A percentile compares a stretch with the other conserved stretches of the same genome.
phyloP scores from a whole-genome alignment of 2,329 filamentous ascomycete species.

The Grosmannia clavigera region DNA sequence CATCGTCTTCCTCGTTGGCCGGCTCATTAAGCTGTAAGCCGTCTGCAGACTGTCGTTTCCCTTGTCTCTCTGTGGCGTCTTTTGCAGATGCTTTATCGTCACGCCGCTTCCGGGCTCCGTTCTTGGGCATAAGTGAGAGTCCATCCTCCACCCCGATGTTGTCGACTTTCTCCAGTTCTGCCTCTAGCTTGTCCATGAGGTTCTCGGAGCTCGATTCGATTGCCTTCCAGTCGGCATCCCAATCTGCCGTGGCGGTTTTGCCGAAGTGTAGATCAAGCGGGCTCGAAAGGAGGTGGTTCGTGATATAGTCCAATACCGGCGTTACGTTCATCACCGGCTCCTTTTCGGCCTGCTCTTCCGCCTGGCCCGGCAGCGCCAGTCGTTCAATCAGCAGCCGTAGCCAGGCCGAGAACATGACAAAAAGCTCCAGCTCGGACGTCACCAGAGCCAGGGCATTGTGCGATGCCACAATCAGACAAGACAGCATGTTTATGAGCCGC shows the following conservation, averaged over 20 bases:
- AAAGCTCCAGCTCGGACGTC: slow-evolving; percentile 67
- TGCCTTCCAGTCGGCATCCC: slow-evolving; percentile 33
- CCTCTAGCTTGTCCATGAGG: slow-evolving; percentile 26
- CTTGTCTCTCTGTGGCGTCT: background rate
- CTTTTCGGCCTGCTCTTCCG: slow-evolving; percentile 66
- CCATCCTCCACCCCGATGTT: background rate
- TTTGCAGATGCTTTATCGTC: background rate
- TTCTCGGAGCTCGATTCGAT: slow-evolving; percentile 18
- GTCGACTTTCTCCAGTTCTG: slow-evolving; percentile 8
- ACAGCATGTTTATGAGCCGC: slow-evolving; percentile 55
- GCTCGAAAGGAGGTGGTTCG: slow-evolving; percentile 54
- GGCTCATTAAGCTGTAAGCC: background rate
- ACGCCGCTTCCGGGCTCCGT: background rate
- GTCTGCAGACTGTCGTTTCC: too few species aligned
- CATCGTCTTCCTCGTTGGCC: background rate
- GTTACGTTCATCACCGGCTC: slow-evolving; percentile 63
- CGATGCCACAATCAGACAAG: slow-evolving; percentile 61
- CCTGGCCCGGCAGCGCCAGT: slow-evolving; percentile 51
- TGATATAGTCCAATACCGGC: slow-evolving; percentile 66
- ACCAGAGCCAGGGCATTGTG: slow-evolving; percentile 60
- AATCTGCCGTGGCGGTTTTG: slow-evolving; percentile 36
- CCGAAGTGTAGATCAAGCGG: slow-evolving; percentile 51
- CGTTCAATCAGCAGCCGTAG: slow-evolving; percentile 72
- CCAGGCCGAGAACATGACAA: slow-evolving; percentile 71
- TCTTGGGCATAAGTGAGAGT: background rate